These are phyloP conservation scores for Podaxis sp. DNA, from an alignment of 768 basidiomycete genomes.

Conservation along the genomic window DNA sequence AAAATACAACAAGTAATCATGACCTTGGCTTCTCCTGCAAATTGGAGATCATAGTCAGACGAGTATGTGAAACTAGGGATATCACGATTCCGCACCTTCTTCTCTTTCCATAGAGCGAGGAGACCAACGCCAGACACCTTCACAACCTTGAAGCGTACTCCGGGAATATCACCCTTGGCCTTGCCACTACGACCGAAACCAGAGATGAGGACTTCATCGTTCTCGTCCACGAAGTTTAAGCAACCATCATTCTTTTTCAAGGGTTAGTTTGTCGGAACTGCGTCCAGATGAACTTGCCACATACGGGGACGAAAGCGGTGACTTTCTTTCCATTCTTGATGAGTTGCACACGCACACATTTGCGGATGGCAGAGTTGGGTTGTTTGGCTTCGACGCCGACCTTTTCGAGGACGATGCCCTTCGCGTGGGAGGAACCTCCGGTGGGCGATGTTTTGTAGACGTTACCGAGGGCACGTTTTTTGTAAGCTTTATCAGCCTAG, in stretches of 20 bases:
- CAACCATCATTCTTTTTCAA: constrained; percentile 84
- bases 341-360: constrained; percentile 99
- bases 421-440: constrained; percentile 98
- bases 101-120: constrained; percentile 98
- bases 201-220: constrained; percentile 99
- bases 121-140: constrained; percentile 99
- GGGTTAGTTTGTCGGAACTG: constrained; percentile 5
- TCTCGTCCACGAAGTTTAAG: constrained; percentile 98
- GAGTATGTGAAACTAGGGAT: not conserved
- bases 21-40: constrained; percentile 73
- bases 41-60: not conserved
- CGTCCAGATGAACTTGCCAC: constrained; percentile 31
- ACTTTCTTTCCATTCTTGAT: constrained; percentile 99
- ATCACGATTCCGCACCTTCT: constrained; percentile 68
- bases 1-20: constrained; percentile 29
- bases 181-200: constrained; percentile 99
- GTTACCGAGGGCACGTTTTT: constrained; percentile 99
- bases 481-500: constrained; percentile 97
- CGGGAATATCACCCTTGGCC: constrained; percentile 99
- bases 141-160: constrained; percentile 99
- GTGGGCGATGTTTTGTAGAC: constrained; percentile 99
- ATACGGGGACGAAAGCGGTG: constrained; percentile 97
- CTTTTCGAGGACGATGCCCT: constrained; percentile 99
- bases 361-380: constrained; percentile 99
- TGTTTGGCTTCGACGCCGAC: constrained; percentile 99